A percentile compares a stretch with the other conserved stretches of the same genome.
Evolutionary conservation across 129 eudicot species (phyloP).

Genomic region (Saposhnikovia divaricata): DNA sequence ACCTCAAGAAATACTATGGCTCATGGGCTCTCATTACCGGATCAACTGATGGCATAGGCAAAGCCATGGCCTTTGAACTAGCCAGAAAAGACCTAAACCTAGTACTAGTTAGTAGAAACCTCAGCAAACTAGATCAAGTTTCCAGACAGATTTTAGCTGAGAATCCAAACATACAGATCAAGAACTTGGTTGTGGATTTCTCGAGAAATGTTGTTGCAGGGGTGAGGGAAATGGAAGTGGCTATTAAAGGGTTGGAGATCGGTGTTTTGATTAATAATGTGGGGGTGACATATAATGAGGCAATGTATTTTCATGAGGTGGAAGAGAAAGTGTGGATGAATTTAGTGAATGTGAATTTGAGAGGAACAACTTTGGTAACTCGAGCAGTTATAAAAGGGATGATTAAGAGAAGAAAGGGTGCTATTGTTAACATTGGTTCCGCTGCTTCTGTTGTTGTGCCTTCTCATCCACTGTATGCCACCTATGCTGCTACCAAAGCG

Average conservation of each 20-base stretch:
- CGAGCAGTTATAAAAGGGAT: too few relatives aligned
- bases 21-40: slow-evolving; percentile 85
- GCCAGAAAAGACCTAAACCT: slow-evolving; percentile 60
- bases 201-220: slow-evolving; percentile 17
- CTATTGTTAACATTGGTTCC: too few relatives aligned
- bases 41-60: slow-evolving; percentile 78
- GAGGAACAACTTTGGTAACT: slow-evolving; percentile 45
- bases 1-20: slow-evolving; percentile 49
- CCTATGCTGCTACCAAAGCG: too few relatives aligned
- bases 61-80: slow-evolving; percentile 58
- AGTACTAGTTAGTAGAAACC: slow-evolving; percentile 49
- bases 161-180: slow-evolving; percentile 24
- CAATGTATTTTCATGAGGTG: slow-evolving; percentile 62
- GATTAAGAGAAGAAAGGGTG: too few relatives aligned
- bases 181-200: slow-evolving; percentile 39
- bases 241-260: slow-evolving; percentile 38
- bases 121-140: slow-evolving; percentile 29
- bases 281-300: slow-evolving; percentile 51
- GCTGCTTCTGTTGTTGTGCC: too few relatives aligned
- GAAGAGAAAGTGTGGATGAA: slow-evolving; percentile 43
- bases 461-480: too few relatives aligned
- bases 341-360: slow-evolving; percentile 53
- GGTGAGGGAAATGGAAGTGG: slow-evolving; percentile 24
- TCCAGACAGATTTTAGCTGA: slow-evolving; percentile 23
- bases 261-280: slow-evolving; percentile 72